Conservation (phyloP, 164 flowering plant species). For the Taxillus chinensis region DNA sequence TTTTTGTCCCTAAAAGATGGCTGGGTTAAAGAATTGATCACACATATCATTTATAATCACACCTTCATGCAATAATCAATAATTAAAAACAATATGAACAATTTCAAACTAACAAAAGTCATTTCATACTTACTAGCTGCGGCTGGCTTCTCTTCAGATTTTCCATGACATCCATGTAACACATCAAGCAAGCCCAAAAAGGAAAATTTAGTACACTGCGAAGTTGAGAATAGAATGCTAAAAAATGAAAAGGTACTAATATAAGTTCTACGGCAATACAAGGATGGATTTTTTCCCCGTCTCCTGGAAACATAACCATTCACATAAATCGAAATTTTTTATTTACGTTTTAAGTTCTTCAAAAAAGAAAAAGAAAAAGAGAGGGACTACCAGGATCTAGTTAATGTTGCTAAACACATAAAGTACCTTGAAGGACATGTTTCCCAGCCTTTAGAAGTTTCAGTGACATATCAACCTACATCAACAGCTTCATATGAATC, state of each 20-base stretch:
- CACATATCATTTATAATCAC: too few species aligned
- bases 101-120: conserved; percentile 2
- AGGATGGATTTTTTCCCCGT: too few species aligned
- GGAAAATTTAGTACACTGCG: background rate
- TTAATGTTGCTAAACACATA: background rate
- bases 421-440: conserved; percentile 91
- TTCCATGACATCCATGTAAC: conserved; percentile 23
- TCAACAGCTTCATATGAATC: conserved; percentile 2
- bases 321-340: background rate
- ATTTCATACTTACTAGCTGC: conserved; percentile 56
- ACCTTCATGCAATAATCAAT: too few species aligned
- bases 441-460: conserved; percentile 83
- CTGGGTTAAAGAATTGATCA: too few species aligned
- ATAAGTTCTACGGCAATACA: too few species aligned
- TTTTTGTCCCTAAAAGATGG: too few species aligned
- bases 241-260: too few species aligned
- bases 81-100: background rate
- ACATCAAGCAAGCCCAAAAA: conserved; percentile 6
- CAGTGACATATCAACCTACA: conserved; percentile 81
- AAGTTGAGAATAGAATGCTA: background rate
- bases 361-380: too few species aligned
- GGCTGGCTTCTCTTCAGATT: conserved; percentile 84
- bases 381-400: background rate
- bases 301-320: too few species aligned
- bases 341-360: too few species aligned